Conservation (phyloP, 2,329 filamentous ascomycete species). For the Hymenoscyphus albidus region DNA sequence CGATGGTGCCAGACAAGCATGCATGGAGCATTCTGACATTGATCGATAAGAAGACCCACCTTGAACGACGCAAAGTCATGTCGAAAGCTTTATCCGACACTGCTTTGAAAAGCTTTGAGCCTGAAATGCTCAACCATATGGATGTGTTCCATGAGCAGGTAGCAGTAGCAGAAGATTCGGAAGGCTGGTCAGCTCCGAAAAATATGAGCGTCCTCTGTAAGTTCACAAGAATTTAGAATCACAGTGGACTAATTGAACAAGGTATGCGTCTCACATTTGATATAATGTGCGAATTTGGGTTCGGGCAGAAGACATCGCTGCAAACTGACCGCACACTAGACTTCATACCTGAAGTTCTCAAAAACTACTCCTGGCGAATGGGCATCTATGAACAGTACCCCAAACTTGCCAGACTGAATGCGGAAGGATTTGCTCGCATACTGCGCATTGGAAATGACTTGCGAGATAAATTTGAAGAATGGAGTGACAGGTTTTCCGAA, state of each 20-base stretch:
- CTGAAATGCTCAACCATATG: not conserved
- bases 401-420: not conserved
- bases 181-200: not conserved
- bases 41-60: too few species aligned
- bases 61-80: too few species aligned
- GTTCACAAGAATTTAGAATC: not conserved
- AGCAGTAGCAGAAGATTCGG: not conserved
- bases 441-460: too few species aligned
- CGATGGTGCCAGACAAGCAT: too few species aligned
- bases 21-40: too few species aligned
- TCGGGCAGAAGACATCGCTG: slow-evolving; percentile 13
- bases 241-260: not conserved
- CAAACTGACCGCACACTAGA: slow-evolving; percentile 18
- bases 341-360: slow-evolving; percentile 20
- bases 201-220: not conserved
- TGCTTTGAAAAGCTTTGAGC: not conserved
- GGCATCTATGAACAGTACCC: slow-evolving; percentile 20
- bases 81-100: slow-evolving; percentile 19
- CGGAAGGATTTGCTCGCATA: too few species aligned
- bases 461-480: too few species aligned
- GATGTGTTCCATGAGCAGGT: not conserved
- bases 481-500: too few species aligned
- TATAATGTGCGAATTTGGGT: slow-evolving; percentile 27
- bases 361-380: slow-evolving; percentile 11
- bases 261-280: slow-evolving; percentile 27